Conservation (phyloP, 495 filamentous ascomycete genomes). For the Recurvomyces mirabilis region DNA sequence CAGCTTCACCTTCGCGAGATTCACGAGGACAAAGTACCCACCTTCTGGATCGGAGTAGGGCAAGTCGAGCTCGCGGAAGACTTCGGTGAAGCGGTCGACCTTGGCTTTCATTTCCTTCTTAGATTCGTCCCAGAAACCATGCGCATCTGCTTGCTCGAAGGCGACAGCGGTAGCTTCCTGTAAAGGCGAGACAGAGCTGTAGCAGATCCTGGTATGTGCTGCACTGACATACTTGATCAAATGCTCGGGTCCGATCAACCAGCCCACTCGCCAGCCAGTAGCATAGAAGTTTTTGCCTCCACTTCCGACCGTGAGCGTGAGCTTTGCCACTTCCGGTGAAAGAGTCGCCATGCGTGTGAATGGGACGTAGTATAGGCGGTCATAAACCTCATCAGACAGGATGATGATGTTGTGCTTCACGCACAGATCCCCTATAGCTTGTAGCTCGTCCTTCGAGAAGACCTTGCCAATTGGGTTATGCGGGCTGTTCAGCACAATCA, state of each 20-base stretch:
- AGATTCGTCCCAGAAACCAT: constrained; percentile 81
- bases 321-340: constrained; percentile 70
- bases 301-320: constrained; percentile 86
- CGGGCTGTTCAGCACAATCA: constrained; percentile 79
- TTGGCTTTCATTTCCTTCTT: constrained; percentile 81
- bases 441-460: constrained; percentile 71
- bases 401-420: constrained; percentile 92
- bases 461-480: constrained; percentile 98
- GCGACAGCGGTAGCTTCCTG: constrained; percentile 95
- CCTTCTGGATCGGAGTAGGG: constrained; percentile 91
- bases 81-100: constrained; percentile 70
- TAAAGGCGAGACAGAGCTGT: constrained; percentile 80
- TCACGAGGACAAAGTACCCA: constrained; percentile 92
- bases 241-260: constrained; percentile 78
- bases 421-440: constrained; percentile 76
- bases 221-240: constrained; percentile 86
- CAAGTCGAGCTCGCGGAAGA: constrained; percentile 81
- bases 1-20: constrained; percentile 72
- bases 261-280: constrained; percentile 94
- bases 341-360: constrained; percentile 87
- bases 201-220: constrained; percentile 94
- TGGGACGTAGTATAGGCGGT: constrained; percentile 85
- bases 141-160: constrained; percentile 75
- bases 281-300: constrained; percentile 97
- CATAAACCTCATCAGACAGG: constrained; percentile 91